These are phyloP conservation scores for Solanum boliviense DNA, from an alignment of 257 asterid species.

Conservation along the genomic window DNA sequence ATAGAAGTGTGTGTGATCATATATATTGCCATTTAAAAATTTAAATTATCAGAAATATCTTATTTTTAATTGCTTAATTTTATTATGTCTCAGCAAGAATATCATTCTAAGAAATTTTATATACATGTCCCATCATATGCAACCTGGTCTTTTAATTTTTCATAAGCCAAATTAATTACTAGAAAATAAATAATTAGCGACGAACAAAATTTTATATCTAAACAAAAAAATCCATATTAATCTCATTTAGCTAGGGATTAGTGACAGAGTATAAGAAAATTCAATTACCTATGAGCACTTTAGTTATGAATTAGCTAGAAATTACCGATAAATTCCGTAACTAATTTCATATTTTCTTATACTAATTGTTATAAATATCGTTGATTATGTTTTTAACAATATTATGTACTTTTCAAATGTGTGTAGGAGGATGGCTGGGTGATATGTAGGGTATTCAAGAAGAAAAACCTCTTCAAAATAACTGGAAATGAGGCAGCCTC, in stretches of 20 bases:
- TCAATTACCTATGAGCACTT: too few species aligned
- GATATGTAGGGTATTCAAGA: conserved; percentile 84
- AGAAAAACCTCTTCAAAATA: conserved; percentile 68
- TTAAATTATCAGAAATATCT: too few species aligned
- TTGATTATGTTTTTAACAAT: background rate
- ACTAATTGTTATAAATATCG: too few species aligned
- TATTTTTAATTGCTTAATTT: background rate
- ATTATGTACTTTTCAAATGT: background rate
- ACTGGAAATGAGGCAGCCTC: conserved; percentile 11
- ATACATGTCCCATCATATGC: background rate
- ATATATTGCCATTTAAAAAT: background rate
- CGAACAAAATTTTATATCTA: too few species aligned
- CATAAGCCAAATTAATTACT: background rate
- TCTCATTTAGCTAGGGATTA: too few species aligned
- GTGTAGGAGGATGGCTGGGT: conserved; percentile 92
- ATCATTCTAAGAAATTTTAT: background rate
- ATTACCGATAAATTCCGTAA: too few species aligned
- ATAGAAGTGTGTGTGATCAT: background rate
- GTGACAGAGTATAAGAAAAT: too few species aligned
- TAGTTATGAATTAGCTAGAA: too few species aligned
- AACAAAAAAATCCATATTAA: too few species aligned
- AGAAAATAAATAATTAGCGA: too few species aligned
- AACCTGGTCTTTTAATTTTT: background rate
- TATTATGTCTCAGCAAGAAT: background rate
- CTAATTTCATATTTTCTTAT: background rate